A percentile compares a stretch with the other conserved stretches of the same genome.
Evolutionary conservation across 768 basidiomycete species (phyloP).

Genomic region (Auricularia sp.): DNA sequence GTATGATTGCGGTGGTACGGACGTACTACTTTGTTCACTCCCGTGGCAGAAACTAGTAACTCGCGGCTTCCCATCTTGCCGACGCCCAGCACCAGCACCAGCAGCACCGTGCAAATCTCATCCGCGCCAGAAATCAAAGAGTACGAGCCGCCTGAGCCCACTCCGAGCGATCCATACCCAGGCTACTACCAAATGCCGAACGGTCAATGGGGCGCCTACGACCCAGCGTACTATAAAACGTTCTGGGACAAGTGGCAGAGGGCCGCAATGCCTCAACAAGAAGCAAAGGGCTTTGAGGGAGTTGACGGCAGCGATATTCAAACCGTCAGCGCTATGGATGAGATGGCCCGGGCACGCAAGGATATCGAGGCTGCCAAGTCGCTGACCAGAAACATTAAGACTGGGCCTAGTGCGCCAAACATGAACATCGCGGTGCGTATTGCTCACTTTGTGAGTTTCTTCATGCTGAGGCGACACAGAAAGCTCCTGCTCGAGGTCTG

Average conservation of each 20-base stretch:
- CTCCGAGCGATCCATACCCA: slow-evolving; percentile 65
- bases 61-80: not conserved
- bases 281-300: slow-evolving; percentile 56
- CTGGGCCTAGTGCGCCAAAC: slow-evolving; percentile 47
- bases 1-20: slow-evolving; percentile 10
- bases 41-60: slow-evolving; percentile 9
- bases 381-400: slow-evolving; percentile 51
- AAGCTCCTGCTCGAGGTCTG: not conserved
- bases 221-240: slow-evolving; percentile 53
- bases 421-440: slow-evolving; percentile 71
- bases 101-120: slow-evolving; percentile 29
- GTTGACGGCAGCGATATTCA: slow-evolving; percentile 46
- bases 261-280: slow-evolving; percentile 15
- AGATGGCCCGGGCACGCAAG: slow-evolving; percentile 67
- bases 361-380: slow-evolving; percentile 57
- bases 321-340: slow-evolving; percentile 52
- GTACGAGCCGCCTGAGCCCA: slow-evolving; percentile 65
- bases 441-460: not conserved
- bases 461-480: not conserved
- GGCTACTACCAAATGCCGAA: slow-evolving; percentile 81
- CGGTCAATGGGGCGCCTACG: slow-evolving; percentile 68
- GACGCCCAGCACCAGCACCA: not conserved
- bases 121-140: slow-evolving; percentile 61
- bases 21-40: slow-evolving; percentile 20
- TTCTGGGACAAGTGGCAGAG: slow-evolving; percentile 65